Evolutionary conservation across 2,329 filamentous ascomycete species (phyloP).

Genomic region (Verticillium longisporum): DNA sequence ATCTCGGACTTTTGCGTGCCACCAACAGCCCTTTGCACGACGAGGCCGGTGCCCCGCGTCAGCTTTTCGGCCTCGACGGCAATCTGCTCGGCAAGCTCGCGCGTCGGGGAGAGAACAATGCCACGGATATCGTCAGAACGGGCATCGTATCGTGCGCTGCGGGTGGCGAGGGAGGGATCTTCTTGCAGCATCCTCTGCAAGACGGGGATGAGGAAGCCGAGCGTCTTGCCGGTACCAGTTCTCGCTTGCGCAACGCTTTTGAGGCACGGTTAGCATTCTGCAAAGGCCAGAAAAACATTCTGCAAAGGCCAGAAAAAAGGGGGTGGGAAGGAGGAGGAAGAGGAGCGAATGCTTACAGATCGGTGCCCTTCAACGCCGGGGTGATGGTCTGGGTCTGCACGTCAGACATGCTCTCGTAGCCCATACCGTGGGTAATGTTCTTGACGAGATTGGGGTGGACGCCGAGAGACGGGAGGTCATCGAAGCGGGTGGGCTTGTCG

Average conservation of each 20-base stretch:
- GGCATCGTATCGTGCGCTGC: slow-evolving; percentile 24
- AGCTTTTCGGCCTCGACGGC: slow-evolving; percentile 71
- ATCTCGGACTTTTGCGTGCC: slow-evolving; percentile 72
- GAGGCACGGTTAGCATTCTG: not conserved
- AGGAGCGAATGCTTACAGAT: slow-evolving; percentile 57
- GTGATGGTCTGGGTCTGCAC: slow-evolving; percentile 83
- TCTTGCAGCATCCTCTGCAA: slow-evolving; percentile 69
- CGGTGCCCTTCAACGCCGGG: slow-evolving; percentile 69
- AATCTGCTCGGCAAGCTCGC: slow-evolving; percentile 77
- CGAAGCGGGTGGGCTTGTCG: slow-evolving; percentile 31
- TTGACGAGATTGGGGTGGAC: slow-evolving; percentile 60
- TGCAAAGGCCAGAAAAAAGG: not conserved
- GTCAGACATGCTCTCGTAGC: slow-evolving; percentile 81
- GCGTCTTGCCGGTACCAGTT: slow-evolving; percentile 94
- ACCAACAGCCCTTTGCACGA: slow-evolving; percentile 75
- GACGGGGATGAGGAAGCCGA: slow-evolving; percentile 84
- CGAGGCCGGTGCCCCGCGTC: slow-evolving; percentile 55
- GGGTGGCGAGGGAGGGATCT: slow-evolving; percentile 54
- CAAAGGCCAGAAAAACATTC: too few relatives aligned
- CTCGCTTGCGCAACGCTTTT: slow-evolving; percentile 82
- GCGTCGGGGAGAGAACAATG: slow-evolving; percentile 70
- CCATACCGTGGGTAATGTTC: slow-evolving; percentile 65
- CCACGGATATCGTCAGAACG: slow-evolving; percentile 56
- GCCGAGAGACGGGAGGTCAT: slow-evolving; percentile 34
- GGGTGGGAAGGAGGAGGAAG: not conserved